phyloP scores from a whole-genome alignment of 176 grass and related monocot species.

The Raddia distichophylla region DNA sequence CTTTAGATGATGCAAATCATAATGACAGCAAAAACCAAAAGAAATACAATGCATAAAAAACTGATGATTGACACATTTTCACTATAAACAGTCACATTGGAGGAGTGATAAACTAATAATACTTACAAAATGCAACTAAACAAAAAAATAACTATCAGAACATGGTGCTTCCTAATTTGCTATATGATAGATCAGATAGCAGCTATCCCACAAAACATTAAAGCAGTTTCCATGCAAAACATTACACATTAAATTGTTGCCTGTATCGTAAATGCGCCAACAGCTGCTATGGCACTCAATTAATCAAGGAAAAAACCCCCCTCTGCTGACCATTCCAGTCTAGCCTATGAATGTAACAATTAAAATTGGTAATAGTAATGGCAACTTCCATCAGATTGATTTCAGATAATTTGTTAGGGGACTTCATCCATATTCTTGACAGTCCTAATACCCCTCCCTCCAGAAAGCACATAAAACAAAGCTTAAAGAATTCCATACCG shows the following conservation, averaged over 20 bases:
- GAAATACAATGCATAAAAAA: neutral
- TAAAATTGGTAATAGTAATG: neutral
- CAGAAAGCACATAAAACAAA: slow-evolving; percentile 4
- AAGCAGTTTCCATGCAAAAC: slow-evolving; percentile 4
- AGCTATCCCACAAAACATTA: neutral
- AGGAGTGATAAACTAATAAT: neutral
- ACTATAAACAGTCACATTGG: neutral
- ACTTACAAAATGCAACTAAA: neutral
- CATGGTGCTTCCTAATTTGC: neutral
- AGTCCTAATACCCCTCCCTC: neutral
- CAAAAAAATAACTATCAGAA: slow-evolving; percentile 24
- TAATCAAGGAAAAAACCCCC: slow-evolving; percentile 10
- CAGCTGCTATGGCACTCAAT: slow-evolving; percentile 4
- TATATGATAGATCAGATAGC: slow-evolving; percentile 15
- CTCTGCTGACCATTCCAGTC: neutral
- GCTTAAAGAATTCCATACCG: slow-evolving; percentile 56
- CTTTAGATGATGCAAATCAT: neutral
- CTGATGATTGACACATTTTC: neutral
- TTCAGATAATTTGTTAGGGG: too few relatives aligned
- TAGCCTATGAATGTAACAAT: neutral
- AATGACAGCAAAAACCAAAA: neutral
- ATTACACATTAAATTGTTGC: neutral
- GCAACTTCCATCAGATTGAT: neutral
- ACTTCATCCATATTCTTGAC: neutral
- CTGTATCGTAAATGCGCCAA: neutral